Evolutionary conservation across 2,329 filamentous ascomycete species (phyloP).

Genomic region (Zalaria obscura): DNA sequence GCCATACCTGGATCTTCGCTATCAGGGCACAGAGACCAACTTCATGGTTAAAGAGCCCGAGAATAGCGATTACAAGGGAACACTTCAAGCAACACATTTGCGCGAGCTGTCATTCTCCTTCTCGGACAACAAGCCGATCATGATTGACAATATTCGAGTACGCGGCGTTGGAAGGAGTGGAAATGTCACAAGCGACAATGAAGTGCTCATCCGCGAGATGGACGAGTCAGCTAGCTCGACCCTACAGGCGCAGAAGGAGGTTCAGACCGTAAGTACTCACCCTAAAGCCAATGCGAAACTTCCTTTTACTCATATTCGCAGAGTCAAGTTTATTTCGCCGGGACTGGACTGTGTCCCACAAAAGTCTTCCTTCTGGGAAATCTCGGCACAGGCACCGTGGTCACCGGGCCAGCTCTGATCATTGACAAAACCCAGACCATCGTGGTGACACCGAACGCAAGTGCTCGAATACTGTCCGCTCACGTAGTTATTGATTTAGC

Average conservation of each 20-base stretch:
- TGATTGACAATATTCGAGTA: slow-evolving; percentile 31
- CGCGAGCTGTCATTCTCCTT: slow-evolving; percentile 30
- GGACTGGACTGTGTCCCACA: slow-evolving; percentile 8
- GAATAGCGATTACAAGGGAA: slow-evolving; percentile 18
- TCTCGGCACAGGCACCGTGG: slow-evolving; percentile 9
- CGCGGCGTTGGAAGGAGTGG: slow-evolving; percentile 15
- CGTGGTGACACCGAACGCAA: slow-evolving; percentile 23
- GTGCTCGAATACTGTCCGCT: slow-evolving; percentile 21
- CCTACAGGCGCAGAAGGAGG: slow-evolving; percentile 40
- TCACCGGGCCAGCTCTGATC: slow-evolving; percentile 18
- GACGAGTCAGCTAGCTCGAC: slow-evolving; percentile 60
- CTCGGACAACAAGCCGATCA: slow-evolving; percentile 19
- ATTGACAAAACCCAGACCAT: slow-evolving; percentile 32
- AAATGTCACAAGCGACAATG: slow-evolving; percentile 35
- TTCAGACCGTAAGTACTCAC: too few relatives aligned
- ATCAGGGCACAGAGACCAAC: slow-evolving; percentile 28
- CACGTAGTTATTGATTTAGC: slow-evolving; percentile 25
- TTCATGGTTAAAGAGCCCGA: slow-evolving; percentile 25
- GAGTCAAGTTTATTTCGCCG: slow-evolving; percentile 12
- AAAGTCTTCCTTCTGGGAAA: slow-evolving; percentile 13
- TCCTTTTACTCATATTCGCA: slow-evolving; percentile 24
- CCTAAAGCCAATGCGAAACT: slow-evolving; percentile 49
- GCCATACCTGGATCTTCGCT: slow-evolving; percentile 29
- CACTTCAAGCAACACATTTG: slow-evolving; percentile 23
- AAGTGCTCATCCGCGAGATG: slow-evolving; percentile 86